These are phyloP conservation scores for Myotisia sp. DNA, from an alignment of 2,329 filamentous ascomycete species.

Conservation along the genomic window DNA sequence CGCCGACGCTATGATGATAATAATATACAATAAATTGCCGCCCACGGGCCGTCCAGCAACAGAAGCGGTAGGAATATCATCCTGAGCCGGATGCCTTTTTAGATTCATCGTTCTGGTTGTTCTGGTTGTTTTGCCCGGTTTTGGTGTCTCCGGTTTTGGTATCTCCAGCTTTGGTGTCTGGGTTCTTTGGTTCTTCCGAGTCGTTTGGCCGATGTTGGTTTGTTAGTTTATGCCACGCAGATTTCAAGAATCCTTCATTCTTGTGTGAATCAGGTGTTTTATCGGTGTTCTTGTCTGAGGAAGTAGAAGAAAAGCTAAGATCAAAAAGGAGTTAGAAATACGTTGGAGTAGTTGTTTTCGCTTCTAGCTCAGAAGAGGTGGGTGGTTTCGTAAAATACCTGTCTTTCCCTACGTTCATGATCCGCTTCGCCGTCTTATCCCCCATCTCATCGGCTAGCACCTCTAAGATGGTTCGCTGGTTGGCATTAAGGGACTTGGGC, in stretches of 20 bases:
- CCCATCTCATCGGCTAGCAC: constrained; percentile 94
- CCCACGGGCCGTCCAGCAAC: constrained; percentile 12
- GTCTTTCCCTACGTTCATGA: constrained; percentile 64
- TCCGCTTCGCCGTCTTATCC: constrained; percentile 77
- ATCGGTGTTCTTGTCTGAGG: constrained; percentile 7
- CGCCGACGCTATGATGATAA: constrained; percentile 27
- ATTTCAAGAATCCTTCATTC: constrained; percentile 82
- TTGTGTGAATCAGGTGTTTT: constrained; percentile 43
- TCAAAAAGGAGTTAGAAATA: constrained; percentile 5
- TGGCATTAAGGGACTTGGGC: constrained; percentile 84
- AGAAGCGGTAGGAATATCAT: constrained; percentile 16
- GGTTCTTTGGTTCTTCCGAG: constrained; percentile 18
- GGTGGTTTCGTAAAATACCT: constrained; percentile 32
- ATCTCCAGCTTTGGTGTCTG: constrained; percentile 18
- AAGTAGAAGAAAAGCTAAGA: constrained; percentile 15
- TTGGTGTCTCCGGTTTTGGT: no score
- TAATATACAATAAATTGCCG: no score
- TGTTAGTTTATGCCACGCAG: constrained; percentile 84
- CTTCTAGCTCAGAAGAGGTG: neutral
- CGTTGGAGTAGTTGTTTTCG: neutral
- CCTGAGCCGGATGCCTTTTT: constrained; percentile 29
- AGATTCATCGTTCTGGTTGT: constrained; percentile 19
- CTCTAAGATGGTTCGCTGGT: constrained; percentile 84
- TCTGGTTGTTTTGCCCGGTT: constrained; percentile 13
- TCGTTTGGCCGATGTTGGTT: constrained; percentile 40